phyloP scores from a whole-genome alignment of 257 asterid species.

The Penstemon barbatus region DNA sequence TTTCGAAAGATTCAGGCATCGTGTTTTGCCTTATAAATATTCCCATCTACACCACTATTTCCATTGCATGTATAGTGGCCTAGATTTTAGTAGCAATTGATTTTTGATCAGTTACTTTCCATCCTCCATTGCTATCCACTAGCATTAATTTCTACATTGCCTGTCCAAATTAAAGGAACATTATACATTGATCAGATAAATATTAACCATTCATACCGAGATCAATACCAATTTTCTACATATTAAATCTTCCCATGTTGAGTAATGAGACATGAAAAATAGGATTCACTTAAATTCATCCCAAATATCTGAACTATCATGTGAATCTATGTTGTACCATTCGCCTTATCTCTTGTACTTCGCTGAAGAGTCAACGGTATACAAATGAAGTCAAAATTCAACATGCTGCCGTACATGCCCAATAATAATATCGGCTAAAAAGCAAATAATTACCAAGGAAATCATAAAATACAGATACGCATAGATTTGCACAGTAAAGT shows the following conservation, averaged over 20 bases:
- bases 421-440: neutral
- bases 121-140: neutral
- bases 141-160: neutral
- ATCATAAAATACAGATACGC: neutral
- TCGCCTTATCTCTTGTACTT: slow-evolving; percentile 22
- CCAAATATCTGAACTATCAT: slow-evolving; percentile 6
- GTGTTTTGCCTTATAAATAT: neutral
- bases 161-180: neutral
- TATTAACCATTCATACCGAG: neutral
- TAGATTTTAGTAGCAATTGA: neutral
- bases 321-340: slow-evolving; percentile 20
- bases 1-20: too few species aligned
- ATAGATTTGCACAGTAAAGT: too few species aligned
- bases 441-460: too few species aligned
- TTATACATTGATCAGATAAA: neutral
- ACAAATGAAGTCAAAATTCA: slow-evolving; percentile 19
- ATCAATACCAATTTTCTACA: neutral
- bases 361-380: slow-evolving; percentile 7
- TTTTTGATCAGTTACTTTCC: slow-evolving; percentile 9
- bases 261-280: too few species aligned
- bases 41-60: neutral
- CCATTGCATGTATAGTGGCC: neutral
- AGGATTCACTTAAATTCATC: too few species aligned
- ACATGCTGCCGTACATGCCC: slow-evolving; percentile 6
- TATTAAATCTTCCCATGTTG: too few species aligned